Percentiles rank a stretch among this genome's conserved stretches.
Evolutionary conservation across 2,329 filamentous ascomycete species (phyloP).

Genomic region (Fusarium palustre): DNA sequence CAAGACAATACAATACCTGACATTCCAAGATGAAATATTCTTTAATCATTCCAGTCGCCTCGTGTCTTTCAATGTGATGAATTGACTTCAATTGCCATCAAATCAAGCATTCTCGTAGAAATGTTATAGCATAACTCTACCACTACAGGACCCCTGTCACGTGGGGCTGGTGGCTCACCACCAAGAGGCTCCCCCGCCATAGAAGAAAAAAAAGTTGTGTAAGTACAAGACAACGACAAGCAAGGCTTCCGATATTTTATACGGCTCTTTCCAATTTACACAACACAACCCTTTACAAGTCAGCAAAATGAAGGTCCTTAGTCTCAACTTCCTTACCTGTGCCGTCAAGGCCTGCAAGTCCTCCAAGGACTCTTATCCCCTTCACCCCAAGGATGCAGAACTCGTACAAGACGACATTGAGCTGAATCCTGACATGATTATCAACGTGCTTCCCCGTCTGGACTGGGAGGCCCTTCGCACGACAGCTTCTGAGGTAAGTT

Average conservation of each 20-base stretch:
- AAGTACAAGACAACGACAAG: constrained; percentile 39
- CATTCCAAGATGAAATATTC: constrained; percentile 4
- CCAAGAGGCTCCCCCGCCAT: constrained; percentile 36
- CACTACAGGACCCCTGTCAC: constrained; percentile 45
- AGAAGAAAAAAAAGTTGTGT: constrained; percentile 50
- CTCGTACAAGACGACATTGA: constrained; percentile 89
- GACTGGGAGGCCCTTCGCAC: constrained; percentile 86
- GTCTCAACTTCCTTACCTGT: constrained; percentile 96
- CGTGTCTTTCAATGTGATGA: constrained; percentile 1
- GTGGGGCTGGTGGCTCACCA: constrained; percentile 42
- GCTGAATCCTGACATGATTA: constrained; percentile 81
- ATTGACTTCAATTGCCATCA: neutral
- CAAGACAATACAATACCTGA: constrained; percentile 20
- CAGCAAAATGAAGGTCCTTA: constrained; percentile 86
- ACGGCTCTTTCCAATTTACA: neutral
- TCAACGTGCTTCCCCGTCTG: constrained; percentile 86
- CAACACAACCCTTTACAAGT: neutral
- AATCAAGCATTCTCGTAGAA: neutral
- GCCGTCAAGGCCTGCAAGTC: constrained; percentile 95
- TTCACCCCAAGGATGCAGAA: constrained; percentile 93
- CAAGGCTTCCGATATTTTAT: neutral
- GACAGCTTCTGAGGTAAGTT: constrained; percentile 79
- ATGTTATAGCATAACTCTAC: neutral
- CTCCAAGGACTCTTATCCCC: constrained; percentile 81
- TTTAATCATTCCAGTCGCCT: neutral